Evolutionary conservation across 179 eudicot species (phyloP).

Genomic region (Nepenthes alata): DNA sequence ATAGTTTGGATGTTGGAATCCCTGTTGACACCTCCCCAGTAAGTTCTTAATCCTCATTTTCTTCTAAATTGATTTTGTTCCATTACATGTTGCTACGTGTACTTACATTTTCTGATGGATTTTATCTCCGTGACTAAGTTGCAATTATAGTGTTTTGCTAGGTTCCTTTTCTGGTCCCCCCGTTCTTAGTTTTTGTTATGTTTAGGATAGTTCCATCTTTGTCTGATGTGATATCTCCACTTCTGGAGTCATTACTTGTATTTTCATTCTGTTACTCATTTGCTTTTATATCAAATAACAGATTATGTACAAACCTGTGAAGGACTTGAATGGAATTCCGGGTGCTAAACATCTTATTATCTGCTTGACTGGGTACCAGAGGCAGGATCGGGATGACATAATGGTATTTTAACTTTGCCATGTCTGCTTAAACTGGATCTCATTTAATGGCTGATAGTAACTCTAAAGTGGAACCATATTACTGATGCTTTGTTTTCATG

Average conservation of each 20-base stretch:
- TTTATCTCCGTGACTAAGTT: no score
- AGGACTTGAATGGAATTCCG: slow-evolving; percentile 62
- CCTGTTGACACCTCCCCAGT: slow-evolving; percentile 40
- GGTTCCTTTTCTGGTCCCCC: background rate
- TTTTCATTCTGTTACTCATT: background rate
- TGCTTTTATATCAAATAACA: slow-evolving; percentile 11
- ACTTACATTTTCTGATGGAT: background rate
- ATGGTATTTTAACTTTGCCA: slow-evolving; percentile 33
- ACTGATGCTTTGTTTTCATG: no score
- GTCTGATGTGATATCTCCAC: background rate
- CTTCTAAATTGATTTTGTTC: background rate
- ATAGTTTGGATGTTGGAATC: slow-evolving; percentile 43
- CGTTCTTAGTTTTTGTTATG: background rate
- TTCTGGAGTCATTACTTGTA: background rate
- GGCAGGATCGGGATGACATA: slow-evolving; percentile 60
- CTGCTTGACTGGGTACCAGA: slow-evolving; percentile 83
- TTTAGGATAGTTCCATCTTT: background rate
- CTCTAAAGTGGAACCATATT: no score
- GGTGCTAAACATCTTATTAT: slow-evolving; percentile 58
- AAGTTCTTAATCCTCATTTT: slow-evolving; percentile 16
- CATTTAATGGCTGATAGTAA: background rate
- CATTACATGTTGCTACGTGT: no score
- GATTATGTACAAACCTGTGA: slow-evolving; percentile 69
- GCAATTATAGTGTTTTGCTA: background rate
- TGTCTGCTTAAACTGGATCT: no score